Evolutionary conservation across 331 rosid species (phyloP), one percentile per base, ranked within the genome.

Genomic region (Malus hybrid): DNA sequence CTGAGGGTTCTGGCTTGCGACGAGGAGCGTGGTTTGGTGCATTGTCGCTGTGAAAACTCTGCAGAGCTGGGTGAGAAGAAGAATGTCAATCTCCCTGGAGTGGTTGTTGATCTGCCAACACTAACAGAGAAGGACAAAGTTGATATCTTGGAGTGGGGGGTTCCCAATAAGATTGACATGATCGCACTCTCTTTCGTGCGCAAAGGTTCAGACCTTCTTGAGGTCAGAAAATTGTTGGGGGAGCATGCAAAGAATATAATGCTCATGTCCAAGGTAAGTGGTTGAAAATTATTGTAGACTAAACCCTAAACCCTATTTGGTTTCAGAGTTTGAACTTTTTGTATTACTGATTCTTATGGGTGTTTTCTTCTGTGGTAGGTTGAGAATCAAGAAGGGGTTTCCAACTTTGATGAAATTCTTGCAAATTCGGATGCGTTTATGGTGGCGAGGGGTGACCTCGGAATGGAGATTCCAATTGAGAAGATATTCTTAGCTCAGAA

Each of bases 361-460:
- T 67, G 66, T 73, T 20, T 55, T 71, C 0, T 71, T 56, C 34
- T 55, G 4, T 9, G 4, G 5, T 11, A 81, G 98, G 98, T 91
- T 81, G 98, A 93, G 79, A 93, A 93, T 74, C 95, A 91, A 85
- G 96, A 91, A 81, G 98, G 97, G 12, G 97, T 93, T 81, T 91
- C 93, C 48, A 91, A 93, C 73, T 90, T 93, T 77, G 97, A 93
- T 66, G 97, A 91, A 24, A 93, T 91, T 78, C 88, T 93, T 56
- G 90, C 91, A 31, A 91, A 91, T 67, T 73, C 98, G 19, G 98
- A 93, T 87, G 98, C 97, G 57, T 90, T 93, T 63, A 91, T 90
- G 98, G 98, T 93, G 46, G 98, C 97, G 36, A 80, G 96, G 28
- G 98, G 98, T 75, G 98, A 93, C 79, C 93, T 93, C 20, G 97